Base-by-base conservation (phyloP, 148 eudicot species). In the Chenopodium suecicum region DNA sequence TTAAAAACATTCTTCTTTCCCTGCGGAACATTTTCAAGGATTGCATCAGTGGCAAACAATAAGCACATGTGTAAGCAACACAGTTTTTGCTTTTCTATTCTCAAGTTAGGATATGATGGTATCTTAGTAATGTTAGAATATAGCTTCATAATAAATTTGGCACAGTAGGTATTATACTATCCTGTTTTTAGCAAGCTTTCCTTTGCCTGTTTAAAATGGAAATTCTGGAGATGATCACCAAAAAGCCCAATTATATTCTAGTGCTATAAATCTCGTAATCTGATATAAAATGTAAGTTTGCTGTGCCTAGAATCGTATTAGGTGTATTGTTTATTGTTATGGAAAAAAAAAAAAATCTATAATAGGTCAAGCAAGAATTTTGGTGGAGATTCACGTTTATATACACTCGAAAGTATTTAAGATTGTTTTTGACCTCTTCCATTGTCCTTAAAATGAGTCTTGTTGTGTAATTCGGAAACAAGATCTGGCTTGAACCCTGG, bases 11-110 rank as follows among this genome's bases (percentile, higher is more conserved):
- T 84, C 64, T 86, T 94, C 82, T 97, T 70, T 75, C 98, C 99
- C 34, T 97, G 99, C 86, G 91, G 92, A 47, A 94, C 98, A 63
- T 85, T 94, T 82, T 90, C 99, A 7, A 97, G 84, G 78, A 84
- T 97, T 73, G 94, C 98, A 32, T 86, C 91, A 56, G 98, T 89
- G 80, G 96, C 98, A 71, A 88, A 87, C 17, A 82, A 83, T 78
- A 89, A 89, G 85, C 85, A 88, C 80, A 78, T 97, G 81, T 92
- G 99, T 97, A 85, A 97, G 99, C 88, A 67, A 58, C 81, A 13
- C 63, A n/a, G 64, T 22, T 73, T 22, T 54, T 31, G n/a, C 64
- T 65, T 78, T 4, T 0, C n/a, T 14, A 70, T 17, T 80, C 63
- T 52, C 22, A 37, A 12, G 23, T 13, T 60, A 13, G 16, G 74